Conservation (phyloP, 2,329 filamentous ascomycete species). For the Coleophoma eucalyptorum region DNA sequence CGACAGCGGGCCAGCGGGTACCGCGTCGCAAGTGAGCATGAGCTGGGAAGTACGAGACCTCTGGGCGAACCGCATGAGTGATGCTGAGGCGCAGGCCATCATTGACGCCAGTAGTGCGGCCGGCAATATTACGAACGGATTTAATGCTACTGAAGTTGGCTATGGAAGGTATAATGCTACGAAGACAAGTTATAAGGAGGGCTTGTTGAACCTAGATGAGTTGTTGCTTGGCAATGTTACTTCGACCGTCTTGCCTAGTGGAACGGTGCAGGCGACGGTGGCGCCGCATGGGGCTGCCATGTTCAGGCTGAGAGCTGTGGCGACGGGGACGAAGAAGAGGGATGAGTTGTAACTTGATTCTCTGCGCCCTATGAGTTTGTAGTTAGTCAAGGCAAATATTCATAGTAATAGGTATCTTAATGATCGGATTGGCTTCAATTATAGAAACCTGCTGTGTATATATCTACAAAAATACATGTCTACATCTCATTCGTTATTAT, state of each 20-base stretch:
- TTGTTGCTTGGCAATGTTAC: conserved; percentile 44
- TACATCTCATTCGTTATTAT: no score
- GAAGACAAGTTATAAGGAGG: conserved; percentile 41
- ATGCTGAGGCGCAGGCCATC: conserved; percentile 37
- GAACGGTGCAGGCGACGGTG: conserved; percentile 39
- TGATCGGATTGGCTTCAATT: no score
- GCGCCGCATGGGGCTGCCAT: conserved; percentile 45
- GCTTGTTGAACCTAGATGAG: conserved; percentile 35
- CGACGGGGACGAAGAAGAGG: conserved; percentile 29
- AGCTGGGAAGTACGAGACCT: conserved; percentile 51
- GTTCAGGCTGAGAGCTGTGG: conserved; percentile 38
- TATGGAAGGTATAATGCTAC: conserved; percentile 42
- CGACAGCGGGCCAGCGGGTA: conserved; percentile 37
- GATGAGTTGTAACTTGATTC: conserved; percentile 34
- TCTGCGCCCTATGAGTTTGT: no score
- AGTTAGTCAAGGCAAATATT: no score
- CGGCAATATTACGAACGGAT: conserved; percentile 24
- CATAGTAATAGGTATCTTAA: no score
- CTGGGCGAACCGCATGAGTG: conserved; percentile 50
- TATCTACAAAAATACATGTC: no score
- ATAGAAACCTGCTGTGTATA: no score
- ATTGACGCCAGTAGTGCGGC: conserved; percentile 34
- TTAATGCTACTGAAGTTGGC: conserved; percentile 24
- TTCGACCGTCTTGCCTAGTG: conserved; percentile 34
- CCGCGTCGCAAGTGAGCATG: conserved; percentile 34